Conservation (phyloP, 192 early-diverging fungal species). For the Coemansia guatemalensis region DNA sequence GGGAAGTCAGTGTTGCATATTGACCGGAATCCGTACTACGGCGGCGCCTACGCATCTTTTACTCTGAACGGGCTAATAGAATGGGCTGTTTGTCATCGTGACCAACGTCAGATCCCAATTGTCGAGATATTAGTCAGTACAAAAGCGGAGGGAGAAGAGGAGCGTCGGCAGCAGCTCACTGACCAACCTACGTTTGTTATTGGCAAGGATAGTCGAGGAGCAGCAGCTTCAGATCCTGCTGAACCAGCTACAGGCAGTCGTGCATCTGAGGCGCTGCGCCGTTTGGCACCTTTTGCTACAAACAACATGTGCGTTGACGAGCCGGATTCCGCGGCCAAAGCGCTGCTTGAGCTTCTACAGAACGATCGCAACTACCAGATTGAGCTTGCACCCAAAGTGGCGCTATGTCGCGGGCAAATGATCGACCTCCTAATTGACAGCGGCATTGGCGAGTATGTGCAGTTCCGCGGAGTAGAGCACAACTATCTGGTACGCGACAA, state of each 20-base stretch:
- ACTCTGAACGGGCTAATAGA: slow-evolving; percentile 20
- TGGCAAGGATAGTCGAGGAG: neutral
- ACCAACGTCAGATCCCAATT: slow-evolving; percentile 13
- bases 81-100: slow-evolving; percentile 25
- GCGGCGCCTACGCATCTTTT: slow-evolving; percentile 60
- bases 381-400: slow-evolving; percentile 58
- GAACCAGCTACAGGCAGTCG: neutral
- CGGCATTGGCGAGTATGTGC: slow-evolving; percentile 81
- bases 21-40: slow-evolving; percentile 82
- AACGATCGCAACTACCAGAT: slow-evolving; percentile 32
- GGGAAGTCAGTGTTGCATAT: slow-evolving; percentile 77
- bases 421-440: slow-evolving; percentile 74
- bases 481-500: slow-evolving; percentile 57
- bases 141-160: too few relatives aligned
- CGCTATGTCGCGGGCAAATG: slow-evolving; percentile 65
- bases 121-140: slow-evolving; percentile 13
- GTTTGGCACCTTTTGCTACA: slow-evolving; percentile 10
- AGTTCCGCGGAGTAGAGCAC: slow-evolving; percentile 81
- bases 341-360: slow-evolving; percentile 12
- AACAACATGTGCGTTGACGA: neutral
- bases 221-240: neutral
- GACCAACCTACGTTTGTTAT: slow-evolving; percentile 14
- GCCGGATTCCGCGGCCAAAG: neutral
- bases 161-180: neutral
- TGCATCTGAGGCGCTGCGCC: neutral